These are phyloP conservation scores for Monilinia vaccinii-corymbosi DNA, from an alignment of 2,329 filamentous ascomycete species.

Conservation along the genomic window DNA sequence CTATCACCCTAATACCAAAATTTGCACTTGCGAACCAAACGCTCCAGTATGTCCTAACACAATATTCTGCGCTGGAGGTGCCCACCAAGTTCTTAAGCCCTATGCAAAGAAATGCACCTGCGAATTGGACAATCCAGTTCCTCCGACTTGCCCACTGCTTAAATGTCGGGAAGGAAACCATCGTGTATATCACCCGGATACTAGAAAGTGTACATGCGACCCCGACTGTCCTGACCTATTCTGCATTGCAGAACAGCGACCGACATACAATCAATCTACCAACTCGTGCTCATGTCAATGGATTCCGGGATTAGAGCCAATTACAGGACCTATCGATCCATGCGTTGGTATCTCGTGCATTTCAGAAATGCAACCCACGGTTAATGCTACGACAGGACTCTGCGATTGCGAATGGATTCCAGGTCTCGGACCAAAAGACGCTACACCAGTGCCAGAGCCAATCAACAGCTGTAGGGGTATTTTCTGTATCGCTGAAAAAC, in stretches of 20 bases:
- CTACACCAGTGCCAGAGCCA: neutral
- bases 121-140: constrained; percentile 10
- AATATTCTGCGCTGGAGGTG: constrained; percentile 14
- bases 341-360: constrained; percentile 12
- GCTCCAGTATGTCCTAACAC: constrained; percentile 9
- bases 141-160: constrained; percentile 15
- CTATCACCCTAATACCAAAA: constrained; percentile 12
- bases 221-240: constrained; percentile 17
- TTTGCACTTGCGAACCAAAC: constrained; percentile 16
- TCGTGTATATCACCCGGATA: constrained; percentile 16
- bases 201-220: constrained; percentile 15
- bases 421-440: neutral
- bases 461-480: neutral
- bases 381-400: constrained; percentile 6
- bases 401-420: constrained; percentile 12
- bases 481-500: constrained; percentile 10
- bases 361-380: constrained; percentile 8
- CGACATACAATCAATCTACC: constrained; percentile 12
- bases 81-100: constrained; percentile 8
- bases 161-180: constrained; percentile 15
- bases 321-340: neutral
- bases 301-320: constrained; percentile 12
- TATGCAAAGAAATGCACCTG: constrained; percentile 15
- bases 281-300: constrained; percentile 15
- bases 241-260: constrained; percentile 13